Evolutionary conservation across 1,284 basidiomycete species (phyloP), one percentile per base, ranked within the genome.

Genomic region (Pseudomicrostroma phylloplanum): DNA sequence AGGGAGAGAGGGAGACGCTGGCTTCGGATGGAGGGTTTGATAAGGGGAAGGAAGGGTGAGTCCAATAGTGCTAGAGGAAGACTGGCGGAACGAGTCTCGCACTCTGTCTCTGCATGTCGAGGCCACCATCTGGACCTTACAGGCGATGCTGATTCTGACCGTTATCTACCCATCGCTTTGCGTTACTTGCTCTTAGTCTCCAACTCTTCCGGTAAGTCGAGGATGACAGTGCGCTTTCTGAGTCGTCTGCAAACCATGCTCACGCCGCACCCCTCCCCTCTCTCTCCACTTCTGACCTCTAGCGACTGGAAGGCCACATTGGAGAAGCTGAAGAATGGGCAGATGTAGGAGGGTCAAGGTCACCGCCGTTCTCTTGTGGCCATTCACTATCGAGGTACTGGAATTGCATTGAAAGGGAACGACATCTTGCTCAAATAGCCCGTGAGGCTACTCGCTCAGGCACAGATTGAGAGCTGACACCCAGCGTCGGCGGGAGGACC

Each of bases 21-120:
- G 71, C 65, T 1, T 55, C 43, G 15, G 73, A 74, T 39, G 73
- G 73, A 4, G 51, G 55, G 26, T 74, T 74, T 39, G 36, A 57
- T 21, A 73, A 74, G 59, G 73, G 73, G 12, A 73, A 74, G 55
- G 56, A 73, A 58, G 73, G 67, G 70, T 70, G 58, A 55, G 70
- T 61, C 36, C 12, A n/a, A 6, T 25, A 21, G 15, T 26, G 23
- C n/a, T n/a, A n/a, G n/a, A 51, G 49, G 25, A 23, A 51, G 49
- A 15, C 8, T 8, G 11, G n/a, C n/a, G n/a, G n/a, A 43, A 11
- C n/a, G n/a, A n/a, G n/a, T n/a, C n/a, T n/a, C n/a, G n/a, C n/a
- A n/a, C n/a, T n/a, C 11, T 9, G 41, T 42, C 11, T 42, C 11
- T 9, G 11, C 41, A n/a, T 42, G 41, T 42, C 11, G 41, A n/a